phyloP scores from a whole-genome alignment of 169 alveolate species.

The Ophryocystis elektroscirrha region DNA sequence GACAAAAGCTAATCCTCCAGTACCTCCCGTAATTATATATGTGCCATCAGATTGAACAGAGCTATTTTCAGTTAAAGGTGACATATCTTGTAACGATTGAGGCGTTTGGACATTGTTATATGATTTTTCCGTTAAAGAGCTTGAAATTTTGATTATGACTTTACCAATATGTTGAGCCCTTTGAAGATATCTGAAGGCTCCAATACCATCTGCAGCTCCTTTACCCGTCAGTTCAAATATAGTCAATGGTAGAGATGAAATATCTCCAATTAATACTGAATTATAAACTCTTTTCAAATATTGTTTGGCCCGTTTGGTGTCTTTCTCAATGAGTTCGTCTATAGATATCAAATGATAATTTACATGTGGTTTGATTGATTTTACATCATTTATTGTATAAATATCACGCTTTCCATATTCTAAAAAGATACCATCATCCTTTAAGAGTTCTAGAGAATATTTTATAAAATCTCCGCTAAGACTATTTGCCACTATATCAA shows the following conservation, averaged over 20 bases:
- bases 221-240: neutral
- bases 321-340: constrained; percentile 6
- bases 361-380: constrained; percentile 2
- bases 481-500: constrained; percentile 11
- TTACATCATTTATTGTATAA: constrained; percentile 3
- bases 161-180: constrained; percentile 21
- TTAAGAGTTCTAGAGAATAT: constrained; percentile 6
- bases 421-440: constrained; percentile 6
- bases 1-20: neutral
- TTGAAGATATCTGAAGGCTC: constrained; percentile 18
- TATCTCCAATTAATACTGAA: constrained; percentile 5
- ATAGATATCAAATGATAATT: constrained; percentile 14
- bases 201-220: neutral
- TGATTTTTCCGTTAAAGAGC: neutral
- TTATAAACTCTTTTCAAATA: constrained; percentile 10
- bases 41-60: neutral
- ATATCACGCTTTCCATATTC: constrained; percentile 15
- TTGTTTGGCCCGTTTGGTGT: constrained; percentile 9
- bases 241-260: neutral
- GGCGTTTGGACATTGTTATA: too few relatives aligned
- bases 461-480: constrained; percentile 12
- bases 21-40: constrained; percentile 10
- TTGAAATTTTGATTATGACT: constrained; percentile 12
- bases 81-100: too few relatives aligned
- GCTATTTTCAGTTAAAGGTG: neutral